Percentiles rank a stretch among this genome's conserved stretches.
Evolutionary conservation across 352 stramenopile species (phyloP).

Genomic region (Pythium folliculosum): DNA sequence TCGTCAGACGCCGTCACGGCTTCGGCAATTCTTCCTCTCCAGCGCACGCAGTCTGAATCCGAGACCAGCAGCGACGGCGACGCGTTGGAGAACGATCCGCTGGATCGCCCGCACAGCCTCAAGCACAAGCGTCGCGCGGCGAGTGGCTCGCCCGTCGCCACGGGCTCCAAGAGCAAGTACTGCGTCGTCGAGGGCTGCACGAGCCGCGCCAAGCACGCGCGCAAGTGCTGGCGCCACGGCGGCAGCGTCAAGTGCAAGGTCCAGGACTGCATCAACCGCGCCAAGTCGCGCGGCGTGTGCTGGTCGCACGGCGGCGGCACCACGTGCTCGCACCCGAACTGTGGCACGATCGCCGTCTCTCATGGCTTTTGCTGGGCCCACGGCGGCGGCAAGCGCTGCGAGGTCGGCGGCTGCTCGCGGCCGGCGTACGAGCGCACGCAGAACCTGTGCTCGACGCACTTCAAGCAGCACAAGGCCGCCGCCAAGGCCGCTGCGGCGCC

Average conservation of each 20-base stretch:
- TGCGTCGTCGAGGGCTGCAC: conserved; percentile 56
- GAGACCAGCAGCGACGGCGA: conserved; percentile 19
- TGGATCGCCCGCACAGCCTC: conserved; percentile 5
- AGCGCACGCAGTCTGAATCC: background rate
- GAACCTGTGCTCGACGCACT: conserved; percentile 59
- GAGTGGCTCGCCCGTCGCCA: background rate
- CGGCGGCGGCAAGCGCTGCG: conserved; percentile 41
- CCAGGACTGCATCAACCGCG: conserved; percentile 56
- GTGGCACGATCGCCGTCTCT: conserved; percentile 58
- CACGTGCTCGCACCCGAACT: conserved; percentile 44
- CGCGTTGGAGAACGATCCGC: conserved; percentile 7
- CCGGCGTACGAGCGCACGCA: conserved; percentile 60
- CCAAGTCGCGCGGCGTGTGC: conserved; percentile 65
- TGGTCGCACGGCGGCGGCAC: conserved; percentile 64
- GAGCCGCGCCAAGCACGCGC: conserved; percentile 56
- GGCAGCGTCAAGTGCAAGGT: conserved; percentile 61
- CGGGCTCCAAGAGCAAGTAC: conserved; percentile 45
- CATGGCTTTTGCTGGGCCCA: conserved; percentile 46
- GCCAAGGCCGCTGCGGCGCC: background rate
- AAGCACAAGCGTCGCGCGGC: conserved; percentile 15
- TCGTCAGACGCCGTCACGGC: background rate
- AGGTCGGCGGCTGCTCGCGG: conserved; percentile 43
- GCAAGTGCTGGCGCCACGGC: conserved; percentile 61
- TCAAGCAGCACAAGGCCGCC: conserved; percentile 21
- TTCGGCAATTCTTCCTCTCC: background rate